phyloP scores from a whole-genome alignment of 139 green algal species.

The Chlamydomonas sp. region DNA sequence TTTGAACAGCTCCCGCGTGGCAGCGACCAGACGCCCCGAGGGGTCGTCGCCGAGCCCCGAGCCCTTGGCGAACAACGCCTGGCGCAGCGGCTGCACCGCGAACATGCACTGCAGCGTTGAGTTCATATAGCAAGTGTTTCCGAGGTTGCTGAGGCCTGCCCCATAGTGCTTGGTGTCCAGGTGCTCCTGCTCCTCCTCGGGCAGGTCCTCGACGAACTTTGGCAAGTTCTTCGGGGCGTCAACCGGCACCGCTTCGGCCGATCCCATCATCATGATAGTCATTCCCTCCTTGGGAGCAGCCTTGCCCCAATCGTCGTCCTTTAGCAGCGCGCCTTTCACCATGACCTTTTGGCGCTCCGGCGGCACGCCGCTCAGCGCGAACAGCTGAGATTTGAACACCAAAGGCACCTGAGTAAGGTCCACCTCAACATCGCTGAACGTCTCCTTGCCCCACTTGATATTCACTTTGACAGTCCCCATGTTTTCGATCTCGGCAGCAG shows the following conservation, averaged over 20 bases:
- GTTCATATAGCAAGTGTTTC: slow-evolving; percentile 99
- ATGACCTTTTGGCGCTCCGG: slow-evolving; percentile 97
- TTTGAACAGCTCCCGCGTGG: slow-evolving; percentile 81
- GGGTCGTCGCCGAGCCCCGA: background rate
- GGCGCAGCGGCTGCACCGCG: slow-evolving; percentile 53
- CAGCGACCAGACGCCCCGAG: slow-evolving; percentile 55
- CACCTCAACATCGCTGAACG: slow-evolving; percentile 88
- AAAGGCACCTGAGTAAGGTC: slow-evolving; percentile 78
- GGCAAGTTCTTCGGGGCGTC: slow-evolving; percentile 72
- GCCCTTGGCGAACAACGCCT: slow-evolving; percentile 20
- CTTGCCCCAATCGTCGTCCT: slow-evolving; percentile 94
- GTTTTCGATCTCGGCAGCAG: background rate
- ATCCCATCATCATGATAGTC: slow-evolving; percentile 98
- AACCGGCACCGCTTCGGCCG: slow-evolving; percentile 77
- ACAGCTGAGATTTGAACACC: slow-evolving; percentile 98
- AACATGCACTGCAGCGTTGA: slow-evolving; percentile 91
- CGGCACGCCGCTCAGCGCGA: slow-evolving; percentile 91
- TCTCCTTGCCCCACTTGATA: slow-evolving; percentile 96
- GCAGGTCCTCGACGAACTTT: slow-evolving; percentile 96
- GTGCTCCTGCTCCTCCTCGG: slow-evolving; percentile 81
- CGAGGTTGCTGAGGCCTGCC: slow-evolving; percentile 92
- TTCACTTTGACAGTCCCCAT: slow-evolving; percentile 73
- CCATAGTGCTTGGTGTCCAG: slow-evolving; percentile 75
- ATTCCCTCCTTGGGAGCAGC: slow-evolving; percentile 82
- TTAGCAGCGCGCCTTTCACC: slow-evolving; percentile 94